Base-by-base conservation (phyloP, 2,329 filamentous ascomycete genomes). In the Fusarium sp. region DNA sequence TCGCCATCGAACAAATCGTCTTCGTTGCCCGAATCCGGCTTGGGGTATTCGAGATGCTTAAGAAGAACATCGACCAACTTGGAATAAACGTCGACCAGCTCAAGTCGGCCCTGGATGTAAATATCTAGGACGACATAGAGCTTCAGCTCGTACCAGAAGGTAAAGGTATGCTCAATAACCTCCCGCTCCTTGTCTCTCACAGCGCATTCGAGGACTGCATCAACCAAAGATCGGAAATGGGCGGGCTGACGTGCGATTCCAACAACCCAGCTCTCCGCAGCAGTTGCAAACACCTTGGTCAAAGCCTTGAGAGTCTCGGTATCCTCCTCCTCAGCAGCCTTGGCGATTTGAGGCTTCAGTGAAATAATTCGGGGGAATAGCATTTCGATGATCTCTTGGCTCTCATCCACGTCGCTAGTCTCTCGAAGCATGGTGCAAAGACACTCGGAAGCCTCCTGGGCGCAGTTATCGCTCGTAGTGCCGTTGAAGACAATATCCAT, bases 121-220 rank as follows among this genome's bases (percentile, higher is more conserved):
- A 91, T 91, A 37, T 98, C 95, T 56, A 99, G 81, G 3, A 94
- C 94, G 49, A 99, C 86, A 78, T 97, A 98, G 79, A 98, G 94
- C 84, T 99, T 99, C 48, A 99, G 87, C 78, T 99, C 96, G 78
- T 97, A 98, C 96, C 96, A 99, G 83, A 99, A 98, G 72, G 90
- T 90, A 81, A 99, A 99, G 0, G 97, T 99, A 75, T 96, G 90
- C 57, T 94, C 93, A 69, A 99, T 94, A 7, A 94, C 94, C 72
- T 99, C 96, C 67, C 92, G 90, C 57, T 98, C 95, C 78, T 90
- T 90, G 79, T 99, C 96, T 72, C 92, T 88, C 13, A 92, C 89
- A 65, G 93, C 94, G 77, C 94, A 97, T 81, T 98, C 94, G n/a
- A 98, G 86, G 18, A 99, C 90, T 9, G 92, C 90, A 75, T 98